Percentiles rank a stretch among this genome's conserved stretches.
Evolutionary conservation across 2,329 filamentous ascomycete genomes (phyloP).

Genomic region (Daldinia sp.): DNA sequence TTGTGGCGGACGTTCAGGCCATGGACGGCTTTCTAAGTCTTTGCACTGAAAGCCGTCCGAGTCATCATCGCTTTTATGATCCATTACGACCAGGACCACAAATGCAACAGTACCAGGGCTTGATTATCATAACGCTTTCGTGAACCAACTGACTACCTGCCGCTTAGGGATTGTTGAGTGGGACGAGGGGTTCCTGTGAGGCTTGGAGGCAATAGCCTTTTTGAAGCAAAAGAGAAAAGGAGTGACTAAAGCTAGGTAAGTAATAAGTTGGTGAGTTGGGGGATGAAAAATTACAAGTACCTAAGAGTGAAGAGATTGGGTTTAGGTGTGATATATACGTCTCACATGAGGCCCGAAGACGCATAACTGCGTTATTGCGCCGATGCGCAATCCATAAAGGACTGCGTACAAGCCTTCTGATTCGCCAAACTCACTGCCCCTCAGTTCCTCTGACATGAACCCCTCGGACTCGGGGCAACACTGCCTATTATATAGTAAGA

Average conservation of each 20-base stretch:
- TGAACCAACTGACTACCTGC: background rate
- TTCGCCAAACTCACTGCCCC: conserved; percentile 8
- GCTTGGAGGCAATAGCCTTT: background rate
- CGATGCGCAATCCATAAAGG: conserved; percentile 26
- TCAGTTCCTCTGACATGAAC: conserved; percentile 8
- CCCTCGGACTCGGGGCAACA: conserved; percentile 4
- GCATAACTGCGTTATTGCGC: conserved; percentile 27
- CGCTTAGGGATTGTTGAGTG: background rate
- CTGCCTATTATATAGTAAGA: background rate
- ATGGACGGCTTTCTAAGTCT: background rate
- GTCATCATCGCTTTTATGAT: background rate
- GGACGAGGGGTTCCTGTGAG: background rate
- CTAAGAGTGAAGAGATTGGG: background rate
- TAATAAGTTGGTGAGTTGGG: background rate
- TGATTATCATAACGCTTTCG: background rate
- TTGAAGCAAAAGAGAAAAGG: background rate
- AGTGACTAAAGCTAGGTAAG: background rate
- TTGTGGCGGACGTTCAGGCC: conserved; percentile 1
- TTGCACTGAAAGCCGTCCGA: conserved; percentile 4
- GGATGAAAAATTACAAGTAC: background rate
- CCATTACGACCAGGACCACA: conserved; percentile 10
- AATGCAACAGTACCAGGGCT: background rate
- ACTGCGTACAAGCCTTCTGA: conserved; percentile 4
- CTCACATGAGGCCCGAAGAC: conserved; percentile 6
- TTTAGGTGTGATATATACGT: conserved; percentile 1